Conservation (phyloP, 2,329 filamentous ascomycete genomes). For the Colletotrichum navitas region DNA sequence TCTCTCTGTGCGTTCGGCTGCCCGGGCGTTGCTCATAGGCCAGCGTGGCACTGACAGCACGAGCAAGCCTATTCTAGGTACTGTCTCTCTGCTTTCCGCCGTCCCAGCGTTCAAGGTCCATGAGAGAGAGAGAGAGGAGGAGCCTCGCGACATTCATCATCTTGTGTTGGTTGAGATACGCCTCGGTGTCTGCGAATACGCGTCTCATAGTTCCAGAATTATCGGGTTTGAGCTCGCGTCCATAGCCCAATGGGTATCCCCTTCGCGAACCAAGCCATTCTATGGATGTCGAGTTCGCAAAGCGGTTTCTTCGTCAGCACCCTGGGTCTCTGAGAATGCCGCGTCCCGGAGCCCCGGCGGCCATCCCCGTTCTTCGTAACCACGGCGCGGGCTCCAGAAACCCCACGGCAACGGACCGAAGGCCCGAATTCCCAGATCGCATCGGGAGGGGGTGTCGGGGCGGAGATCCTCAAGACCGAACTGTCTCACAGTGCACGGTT, state of each 20-base stretch:
- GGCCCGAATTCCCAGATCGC: conserved; percentile 25
- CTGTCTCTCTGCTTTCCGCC: neutral
- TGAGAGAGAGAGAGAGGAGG: neutral
- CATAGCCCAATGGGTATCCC: neutral
- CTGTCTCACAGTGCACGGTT: conserved; percentile 16
- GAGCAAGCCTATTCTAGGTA: neutral
- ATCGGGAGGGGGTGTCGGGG: conserved; percentile 11
- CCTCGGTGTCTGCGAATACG: neutral
- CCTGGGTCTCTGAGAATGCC: conserved; percentile 7
- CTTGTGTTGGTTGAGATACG: neutral
- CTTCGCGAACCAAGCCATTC: neutral
- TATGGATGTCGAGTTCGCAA: neutral
- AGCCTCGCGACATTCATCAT: neutral
- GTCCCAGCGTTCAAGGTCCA: neutral
- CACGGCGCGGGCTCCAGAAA: conserved; percentile 6
- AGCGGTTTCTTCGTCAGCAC: neutral
- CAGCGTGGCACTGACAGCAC: neutral
- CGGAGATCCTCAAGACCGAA: conserved; percentile 5
- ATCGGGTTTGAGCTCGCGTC: neutral
- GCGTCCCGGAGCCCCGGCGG: conserved; percentile 13
- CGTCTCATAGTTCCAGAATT: neutral
- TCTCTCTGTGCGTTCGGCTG: conserved; percentile 11
- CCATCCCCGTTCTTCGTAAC: conserved; percentile 12
- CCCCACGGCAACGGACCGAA: conserved; percentile 32
- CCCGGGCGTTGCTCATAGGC: neutral